Base-by-base conservation (phyloP, 306 rosid species). In the Cucurbita pepo region DNA sequence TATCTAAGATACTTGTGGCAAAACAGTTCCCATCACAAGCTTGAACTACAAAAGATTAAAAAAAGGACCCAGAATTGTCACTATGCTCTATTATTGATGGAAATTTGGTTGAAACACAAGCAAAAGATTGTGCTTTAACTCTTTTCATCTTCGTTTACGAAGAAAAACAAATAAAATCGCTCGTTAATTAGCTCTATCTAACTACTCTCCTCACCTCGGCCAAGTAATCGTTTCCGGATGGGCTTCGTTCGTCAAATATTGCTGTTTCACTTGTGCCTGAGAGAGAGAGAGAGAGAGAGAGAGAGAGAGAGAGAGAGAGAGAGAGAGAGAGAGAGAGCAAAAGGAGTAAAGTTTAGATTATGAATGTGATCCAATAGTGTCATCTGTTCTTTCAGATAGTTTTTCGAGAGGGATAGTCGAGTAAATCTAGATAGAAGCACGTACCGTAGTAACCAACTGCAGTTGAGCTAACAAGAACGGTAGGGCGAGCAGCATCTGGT, bases 381-480 rank as follows among this genome's bases (percentile, higher is more conserved):
- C 25, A 50, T 50, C 44, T 13, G 21, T 67, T 67, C 73, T 67
- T 45, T 66, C 56, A 0, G 1, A 48, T 9, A 45, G 51, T 45
- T 11, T 1, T 47, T 47, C 4, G 8, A 47, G 52, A 74, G 45
- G 71, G 56, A 13, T 11, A 67, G 71, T 54, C 67, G 62, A 38
- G 75, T 54, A 77, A 65, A 16, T 43, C 6, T 47, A 50, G 57
- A 21, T 40, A 15, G 67, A 71, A 19, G 53, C 78, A 81, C 94
- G 50, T 73, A 90, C 98, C 98, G 51, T 94, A 94, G 82, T 94
- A 94, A 77, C 98, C 98, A 43, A 94, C 92, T 40, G 98, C 98
- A 1, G 98, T 94, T 52, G 97, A 97, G 52, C 97, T 94, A 71
- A 94, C 92, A 73, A 94, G 84, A 76, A 94, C 97, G 66, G 78